Conservation (phyloP, 345 rosid species). For the Eucalyptus erythrocorys region DNA sequence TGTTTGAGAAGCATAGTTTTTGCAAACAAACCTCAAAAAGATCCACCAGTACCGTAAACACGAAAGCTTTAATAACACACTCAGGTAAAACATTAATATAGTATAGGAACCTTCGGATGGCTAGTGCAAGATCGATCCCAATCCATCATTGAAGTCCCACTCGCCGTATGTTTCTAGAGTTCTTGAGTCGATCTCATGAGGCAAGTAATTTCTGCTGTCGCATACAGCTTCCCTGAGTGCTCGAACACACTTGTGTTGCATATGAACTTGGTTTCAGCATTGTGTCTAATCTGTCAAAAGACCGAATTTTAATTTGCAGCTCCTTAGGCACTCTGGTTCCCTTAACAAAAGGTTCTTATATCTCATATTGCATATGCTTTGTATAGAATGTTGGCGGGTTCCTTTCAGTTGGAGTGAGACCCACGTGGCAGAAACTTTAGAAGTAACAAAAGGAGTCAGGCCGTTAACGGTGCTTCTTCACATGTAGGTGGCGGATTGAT, state of each 20-base stretch:
- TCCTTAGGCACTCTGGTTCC: neutral
- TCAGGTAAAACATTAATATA: neutral
- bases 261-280: neutral
- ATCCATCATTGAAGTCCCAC: too few species aligned
- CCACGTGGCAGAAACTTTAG: too few species aligned
- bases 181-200: slow-evolving; percentile 7
- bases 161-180: neutral
- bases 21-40: neutral
- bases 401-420: too few species aligned
- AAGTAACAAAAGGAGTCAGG: neutral
- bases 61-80: neutral
- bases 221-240: neutral
- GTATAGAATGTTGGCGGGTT: neutral
- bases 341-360: neutral
- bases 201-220: neutral
- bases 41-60: neutral
- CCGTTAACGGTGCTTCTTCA: neutral
- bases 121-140: slow-evolving; percentile 28
- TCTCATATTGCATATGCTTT: neutral
- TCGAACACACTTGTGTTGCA: neutral
- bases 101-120: slow-evolving; percentile 26
- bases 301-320: neutral
- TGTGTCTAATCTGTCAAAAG: neutral
- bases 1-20: neutral
- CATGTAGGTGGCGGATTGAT: neutral